These are phyloP conservation scores for Hymenoscyphus scutula DNA, from an alignment of 2,329 filamentous ascomycete genomes.

Conservation along the genomic window DNA sequence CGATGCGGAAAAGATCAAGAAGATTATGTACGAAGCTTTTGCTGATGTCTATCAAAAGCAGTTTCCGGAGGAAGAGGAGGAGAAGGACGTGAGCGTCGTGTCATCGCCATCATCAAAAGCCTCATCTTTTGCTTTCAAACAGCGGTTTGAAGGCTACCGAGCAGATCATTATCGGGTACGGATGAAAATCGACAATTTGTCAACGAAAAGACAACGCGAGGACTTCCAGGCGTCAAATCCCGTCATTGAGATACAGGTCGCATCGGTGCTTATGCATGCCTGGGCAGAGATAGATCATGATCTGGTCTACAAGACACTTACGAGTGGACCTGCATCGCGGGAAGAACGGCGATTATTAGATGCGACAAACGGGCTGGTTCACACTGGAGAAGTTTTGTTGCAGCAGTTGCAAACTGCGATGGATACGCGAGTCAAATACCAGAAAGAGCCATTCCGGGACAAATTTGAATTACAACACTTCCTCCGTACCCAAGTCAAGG, in stretches of 20 bases:
- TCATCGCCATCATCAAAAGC: not conserved
- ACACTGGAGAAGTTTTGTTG: constrained; percentile 15
- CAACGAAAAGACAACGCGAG: constrained; percentile 8
- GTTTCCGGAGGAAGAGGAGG: constrained; percentile 10
- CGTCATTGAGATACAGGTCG: constrained; percentile 17
- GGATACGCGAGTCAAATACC: constrained; percentile 10
- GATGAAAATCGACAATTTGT: constrained; percentile 13
- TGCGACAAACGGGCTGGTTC: constrained; percentile 17
- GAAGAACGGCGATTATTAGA: constrained; percentile 17
- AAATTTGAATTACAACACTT: constrained; percentile 12
- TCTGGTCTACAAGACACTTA: constrained; percentile 16
- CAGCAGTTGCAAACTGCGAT: constrained; percentile 15
- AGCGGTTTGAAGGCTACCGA: constrained; percentile 17
- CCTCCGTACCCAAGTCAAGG: not conserved
- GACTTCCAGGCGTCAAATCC: constrained; percentile 12
- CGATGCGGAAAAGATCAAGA: constrained; percentile 17
- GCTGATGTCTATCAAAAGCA: constrained; percentile 8
- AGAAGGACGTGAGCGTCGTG: not conserved
- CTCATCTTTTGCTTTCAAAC: not conserved
- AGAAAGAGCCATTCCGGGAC: constrained; percentile 13
- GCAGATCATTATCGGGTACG: constrained; percentile 18
- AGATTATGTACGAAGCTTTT: constrained; percentile 17
- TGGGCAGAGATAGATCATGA: constrained; percentile 21
- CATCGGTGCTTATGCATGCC: constrained; percentile 18
- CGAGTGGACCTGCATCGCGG: constrained; percentile 6